phyloP scores from a whole-genome alignment of 441 rosid genomes.

The Syzygium malaccense region DNA sequence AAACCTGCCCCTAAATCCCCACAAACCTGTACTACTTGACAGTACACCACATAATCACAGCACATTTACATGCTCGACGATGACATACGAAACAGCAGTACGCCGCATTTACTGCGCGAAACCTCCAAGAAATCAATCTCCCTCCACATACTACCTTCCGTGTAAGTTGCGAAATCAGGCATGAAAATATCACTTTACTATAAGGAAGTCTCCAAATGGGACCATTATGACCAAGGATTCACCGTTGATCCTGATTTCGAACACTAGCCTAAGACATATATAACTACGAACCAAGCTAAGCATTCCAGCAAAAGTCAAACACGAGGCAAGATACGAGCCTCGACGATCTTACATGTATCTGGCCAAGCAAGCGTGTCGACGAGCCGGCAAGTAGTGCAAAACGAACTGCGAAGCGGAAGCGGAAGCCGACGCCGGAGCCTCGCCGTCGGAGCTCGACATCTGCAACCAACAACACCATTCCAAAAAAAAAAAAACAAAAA shows the following conservation, averaged over 20 bases:
- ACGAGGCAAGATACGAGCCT: background rate
- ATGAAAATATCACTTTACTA: background rate
- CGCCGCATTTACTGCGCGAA: background rate
- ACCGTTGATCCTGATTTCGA: background rate
- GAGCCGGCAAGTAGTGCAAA: conserved; percentile 37
- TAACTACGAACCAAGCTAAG: background rate
- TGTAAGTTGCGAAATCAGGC: background rate
- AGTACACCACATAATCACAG: background rate
- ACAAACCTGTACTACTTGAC: background rate
- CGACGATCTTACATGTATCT: conserved; percentile 43
- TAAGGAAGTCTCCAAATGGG: background rate
- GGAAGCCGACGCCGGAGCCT: conserved; percentile 33
- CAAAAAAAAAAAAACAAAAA: background rate
- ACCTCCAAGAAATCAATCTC: background rate
- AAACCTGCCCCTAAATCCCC: background rate
- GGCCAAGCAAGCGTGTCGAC: conserved; percentile 41
- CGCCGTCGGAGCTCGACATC: conserved; percentile 36
- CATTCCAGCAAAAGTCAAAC: background rate
- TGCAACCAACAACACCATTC: conserved; percentile 18
- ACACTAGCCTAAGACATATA: background rate
- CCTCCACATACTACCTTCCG: background rate
- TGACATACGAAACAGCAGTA: background rate
- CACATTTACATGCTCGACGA: background rate
- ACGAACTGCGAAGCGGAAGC: conserved; percentile 37
- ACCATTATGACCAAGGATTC: background rate